These are phyloP conservation scores for Fragosphaeria purpurea DNA, from an alignment of 2,329 filamentous ascomycete genomes.

Conservation along the genomic window DNA sequence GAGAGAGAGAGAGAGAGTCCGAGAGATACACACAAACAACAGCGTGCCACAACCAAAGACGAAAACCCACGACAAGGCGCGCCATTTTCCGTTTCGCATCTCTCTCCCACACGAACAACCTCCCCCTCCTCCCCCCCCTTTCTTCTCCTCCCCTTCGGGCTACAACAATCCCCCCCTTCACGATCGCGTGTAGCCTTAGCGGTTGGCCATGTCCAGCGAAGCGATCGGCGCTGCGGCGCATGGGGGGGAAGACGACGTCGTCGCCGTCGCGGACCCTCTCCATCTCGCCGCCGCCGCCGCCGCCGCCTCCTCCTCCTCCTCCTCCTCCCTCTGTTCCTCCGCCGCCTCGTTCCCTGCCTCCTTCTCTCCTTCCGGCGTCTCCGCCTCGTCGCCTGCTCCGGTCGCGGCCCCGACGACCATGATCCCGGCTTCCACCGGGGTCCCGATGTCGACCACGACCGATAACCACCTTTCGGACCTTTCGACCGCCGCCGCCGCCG, in stretches of 20 bases:
- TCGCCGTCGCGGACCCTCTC: constrained; percentile 15
- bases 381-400: constrained; percentile 12
- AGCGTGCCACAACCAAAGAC: no score
- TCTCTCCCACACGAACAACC: neutral
- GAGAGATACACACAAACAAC: no score
- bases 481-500: constrained; percentile 15
- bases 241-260: constrained; percentile 22
- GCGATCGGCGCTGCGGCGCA: constrained; percentile 39
- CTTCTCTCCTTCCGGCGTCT: constrained; percentile 7
- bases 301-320: neutral
- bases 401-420: constrained; percentile 8
- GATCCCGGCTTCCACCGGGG: neutral
- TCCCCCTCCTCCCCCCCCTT: neutral
- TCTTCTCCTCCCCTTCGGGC: constrained; percentile 9
- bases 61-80: no score
- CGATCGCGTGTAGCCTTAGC: constrained; percentile 18
- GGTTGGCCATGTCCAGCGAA: constrained; percentile 42
- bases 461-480: neutral
- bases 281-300: neutral
- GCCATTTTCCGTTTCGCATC: no score
- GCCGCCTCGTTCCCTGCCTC: constrained; percentile 11
- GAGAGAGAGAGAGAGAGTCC: no score
- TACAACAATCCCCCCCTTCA: constrained; percentile 13
- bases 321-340: neutral
- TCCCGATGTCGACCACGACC: neutral